These are phyloP conservation scores for Tetracladium maxilliforme DNA, from an alignment of 2,329 filamentous ascomycete genomes.

Conservation along the genomic window DNA sequence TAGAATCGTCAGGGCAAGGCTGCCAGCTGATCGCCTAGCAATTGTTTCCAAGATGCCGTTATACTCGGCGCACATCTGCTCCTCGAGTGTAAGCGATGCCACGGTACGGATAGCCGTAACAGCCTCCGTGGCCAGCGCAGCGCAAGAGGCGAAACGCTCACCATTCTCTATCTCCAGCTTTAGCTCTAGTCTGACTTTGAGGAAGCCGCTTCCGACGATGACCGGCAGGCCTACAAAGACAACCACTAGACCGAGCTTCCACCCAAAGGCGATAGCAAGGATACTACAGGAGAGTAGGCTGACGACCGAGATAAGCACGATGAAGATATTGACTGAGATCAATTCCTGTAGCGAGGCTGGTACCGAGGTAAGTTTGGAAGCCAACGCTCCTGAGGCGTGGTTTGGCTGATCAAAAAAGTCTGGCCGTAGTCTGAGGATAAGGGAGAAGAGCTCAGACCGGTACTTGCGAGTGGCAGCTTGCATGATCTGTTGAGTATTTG, in stretches of 20 bases:
- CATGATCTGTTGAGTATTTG: too few relatives aligned
- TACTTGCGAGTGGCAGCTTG: slow-evolving; percentile 20
- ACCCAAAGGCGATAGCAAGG: slow-evolving; percentile 23
- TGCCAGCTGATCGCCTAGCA: slow-evolving; percentile 51
- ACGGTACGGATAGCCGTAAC: slow-evolving; percentile 53
- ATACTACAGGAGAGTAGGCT: slow-evolving; percentile 22
- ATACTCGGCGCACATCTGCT: slow-evolving; percentile 64
- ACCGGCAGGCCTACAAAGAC: slow-evolving; percentile 24
- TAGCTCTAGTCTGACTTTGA: slow-evolving; percentile 25
- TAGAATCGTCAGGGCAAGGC: slow-evolving; percentile 59
- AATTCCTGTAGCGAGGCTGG: slow-evolving; percentile 28
- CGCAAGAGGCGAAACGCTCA: slow-evolving; percentile 22
- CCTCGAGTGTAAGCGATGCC: slow-evolving; percentile 68
- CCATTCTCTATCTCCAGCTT: slow-evolving; percentile 20
- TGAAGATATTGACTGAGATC: slow-evolving; percentile 23
- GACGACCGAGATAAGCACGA: slow-evolving; percentile 24
- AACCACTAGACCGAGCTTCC: slow-evolving; percentile 28
- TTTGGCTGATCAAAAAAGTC: slow-evolving; percentile 18
- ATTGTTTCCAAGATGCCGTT: slow-evolving; percentile 50
- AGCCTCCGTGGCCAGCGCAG: slow-evolving; percentile 51
- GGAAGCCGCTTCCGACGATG: slow-evolving; percentile 22
- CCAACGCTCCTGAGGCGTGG: slow-evolving; percentile 18
- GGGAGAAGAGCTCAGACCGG: slow-evolving; percentile 14
- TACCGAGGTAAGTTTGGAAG: slow-evolving; percentile 13
- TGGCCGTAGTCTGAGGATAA: slow-evolving; percentile 24